Evolutionary conservation across 2,329 filamentous ascomycete species (phyloP).

Genomic region (Fusarium sp.): DNA sequence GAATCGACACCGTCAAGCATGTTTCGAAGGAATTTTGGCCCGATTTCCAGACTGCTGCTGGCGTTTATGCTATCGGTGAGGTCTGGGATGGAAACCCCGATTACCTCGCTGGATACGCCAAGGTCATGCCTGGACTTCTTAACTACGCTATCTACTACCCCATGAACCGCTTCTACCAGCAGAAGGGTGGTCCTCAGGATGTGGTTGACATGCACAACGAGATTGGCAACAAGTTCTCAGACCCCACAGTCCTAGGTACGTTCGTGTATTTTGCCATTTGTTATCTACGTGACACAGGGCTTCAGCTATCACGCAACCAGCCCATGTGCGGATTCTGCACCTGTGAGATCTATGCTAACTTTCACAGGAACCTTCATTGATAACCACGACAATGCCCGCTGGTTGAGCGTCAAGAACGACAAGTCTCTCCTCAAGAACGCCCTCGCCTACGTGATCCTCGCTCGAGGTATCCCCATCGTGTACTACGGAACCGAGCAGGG

Average conservation of each 20-base stretch:
- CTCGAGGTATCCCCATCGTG: constrained; percentile 74
- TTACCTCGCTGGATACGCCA: constrained; percentile 68
- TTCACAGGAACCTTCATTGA: constrained; percentile 66
- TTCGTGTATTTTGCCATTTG: too few relatives aligned
- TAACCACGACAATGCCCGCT: constrained; percentile 72
- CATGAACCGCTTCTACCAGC: constrained; percentile 59
- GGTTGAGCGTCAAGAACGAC: constrained; percentile 67
- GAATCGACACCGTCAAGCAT: constrained; percentile 75
- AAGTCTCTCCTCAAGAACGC: constrained; percentile 72
- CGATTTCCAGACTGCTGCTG: constrained; percentile 66
- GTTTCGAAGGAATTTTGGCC: constrained; percentile 73
- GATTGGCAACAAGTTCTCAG: constrained; percentile 55
- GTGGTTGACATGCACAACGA: constrained; percentile 58
- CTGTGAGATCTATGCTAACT: too few relatives aligned
- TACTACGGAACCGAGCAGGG: constrained; percentile 78
- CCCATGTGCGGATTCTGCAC: too few relatives aligned
- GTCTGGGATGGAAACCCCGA: constrained; percentile 68
- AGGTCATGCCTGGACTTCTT: constrained; percentile 70
- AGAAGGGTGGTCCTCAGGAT: constrained; percentile 56
- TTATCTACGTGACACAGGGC: too few relatives aligned
- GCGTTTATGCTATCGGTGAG: constrained; percentile 74
- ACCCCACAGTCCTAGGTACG: constrained; percentile 4
- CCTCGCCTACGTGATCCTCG: constrained; percentile 73
- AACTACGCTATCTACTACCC: constrained; percentile 70
- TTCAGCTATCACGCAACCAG: too few relatives aligned